Evolutionary conservation across 2,329 filamentous ascomycete species (phyloP).

Genomic region (Teratosphaeria gauchensis): DNA sequence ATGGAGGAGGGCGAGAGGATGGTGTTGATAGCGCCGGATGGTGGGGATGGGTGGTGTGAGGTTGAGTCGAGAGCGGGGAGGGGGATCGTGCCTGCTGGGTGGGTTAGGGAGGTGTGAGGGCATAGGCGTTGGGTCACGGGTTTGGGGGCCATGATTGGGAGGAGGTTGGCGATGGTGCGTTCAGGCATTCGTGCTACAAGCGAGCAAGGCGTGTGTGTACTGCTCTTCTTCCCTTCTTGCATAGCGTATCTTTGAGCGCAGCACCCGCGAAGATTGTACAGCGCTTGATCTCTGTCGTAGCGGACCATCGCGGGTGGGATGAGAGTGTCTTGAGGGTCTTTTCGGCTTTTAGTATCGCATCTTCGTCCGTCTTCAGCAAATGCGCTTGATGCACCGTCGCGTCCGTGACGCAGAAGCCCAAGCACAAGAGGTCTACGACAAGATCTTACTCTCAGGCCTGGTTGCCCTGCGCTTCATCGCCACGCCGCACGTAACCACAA

Average conservation of each 20-base stretch:
- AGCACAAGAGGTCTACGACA: no score
- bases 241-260: neutral
- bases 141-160: neutral
- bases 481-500: no score
- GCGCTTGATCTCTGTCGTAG: neutral
- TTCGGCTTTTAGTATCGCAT: no score
- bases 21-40: slow-evolving; percentile 77
- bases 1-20: slow-evolving; percentile 90
- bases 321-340: no score
- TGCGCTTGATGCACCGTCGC: no score
- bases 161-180: neutral
- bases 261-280: neutral
- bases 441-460: no score
- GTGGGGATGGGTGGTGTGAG: slow-evolving; percentile 92
- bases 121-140: neutral
- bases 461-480: no score
- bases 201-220: neutral
- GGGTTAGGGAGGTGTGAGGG: slow-evolving; percentile 61
- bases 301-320: no score
- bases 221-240: neutral
- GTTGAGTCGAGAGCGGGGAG: slow-evolving; percentile 73
- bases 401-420: no score
- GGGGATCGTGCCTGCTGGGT: slow-evolving; percentile 88
- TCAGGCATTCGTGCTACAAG: no score
- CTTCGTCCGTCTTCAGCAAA: no score